phyloP scores from a whole-genome alignment of 2,329 filamentous ascomycete genomes.

The Sporothrix sp. region DNA sequence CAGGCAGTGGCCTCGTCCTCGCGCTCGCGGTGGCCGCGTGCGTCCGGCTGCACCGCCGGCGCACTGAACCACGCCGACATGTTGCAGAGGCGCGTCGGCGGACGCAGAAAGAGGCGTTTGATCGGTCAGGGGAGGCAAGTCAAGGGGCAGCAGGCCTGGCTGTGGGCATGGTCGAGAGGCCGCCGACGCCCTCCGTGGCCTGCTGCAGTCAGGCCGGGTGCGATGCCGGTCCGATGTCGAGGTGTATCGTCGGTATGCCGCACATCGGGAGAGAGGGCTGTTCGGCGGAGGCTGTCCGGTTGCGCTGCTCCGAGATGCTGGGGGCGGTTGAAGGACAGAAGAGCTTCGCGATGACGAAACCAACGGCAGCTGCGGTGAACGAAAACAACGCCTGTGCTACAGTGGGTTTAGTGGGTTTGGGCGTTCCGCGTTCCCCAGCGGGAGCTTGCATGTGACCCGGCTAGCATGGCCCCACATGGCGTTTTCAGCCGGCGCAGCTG shows the following conservation, averaged over 20 bases:
- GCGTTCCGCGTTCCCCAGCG: not conserved
- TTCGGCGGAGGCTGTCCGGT: not conserved
- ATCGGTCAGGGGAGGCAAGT: too few relatives aligned
- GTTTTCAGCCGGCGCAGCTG: not conserved
- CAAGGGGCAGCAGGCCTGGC: too few relatives aligned
- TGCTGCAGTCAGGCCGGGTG: not conserved
- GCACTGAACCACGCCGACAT: too few relatives aligned
- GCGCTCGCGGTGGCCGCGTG: conserved; percentile 5
- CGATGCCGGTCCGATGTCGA: not conserved
- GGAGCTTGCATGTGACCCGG: conserved; percentile 2
- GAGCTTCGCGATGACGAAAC: conserved; percentile 1
- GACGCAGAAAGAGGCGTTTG: too few relatives aligned
- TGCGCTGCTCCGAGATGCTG: not conserved
- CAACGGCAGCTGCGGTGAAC: not conserved
- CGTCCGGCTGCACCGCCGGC: conserved; percentile 3
- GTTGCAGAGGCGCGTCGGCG: too few relatives aligned
- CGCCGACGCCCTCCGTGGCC: not conserved
- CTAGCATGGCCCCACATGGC: conserved; percentile 4
- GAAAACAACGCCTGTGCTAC: not conserved
- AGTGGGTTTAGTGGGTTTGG: not conserved
- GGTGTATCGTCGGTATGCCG: not conserved
- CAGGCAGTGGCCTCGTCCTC: conserved; percentile 9
- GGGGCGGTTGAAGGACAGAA: not conserved
- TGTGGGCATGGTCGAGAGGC: conserved; percentile 1
- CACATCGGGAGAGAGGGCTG: not conserved